Evolutionary conservation across 768 basidiomycete genomes (phyloP).

Genomic region (Lactarius quietus): DNA sequence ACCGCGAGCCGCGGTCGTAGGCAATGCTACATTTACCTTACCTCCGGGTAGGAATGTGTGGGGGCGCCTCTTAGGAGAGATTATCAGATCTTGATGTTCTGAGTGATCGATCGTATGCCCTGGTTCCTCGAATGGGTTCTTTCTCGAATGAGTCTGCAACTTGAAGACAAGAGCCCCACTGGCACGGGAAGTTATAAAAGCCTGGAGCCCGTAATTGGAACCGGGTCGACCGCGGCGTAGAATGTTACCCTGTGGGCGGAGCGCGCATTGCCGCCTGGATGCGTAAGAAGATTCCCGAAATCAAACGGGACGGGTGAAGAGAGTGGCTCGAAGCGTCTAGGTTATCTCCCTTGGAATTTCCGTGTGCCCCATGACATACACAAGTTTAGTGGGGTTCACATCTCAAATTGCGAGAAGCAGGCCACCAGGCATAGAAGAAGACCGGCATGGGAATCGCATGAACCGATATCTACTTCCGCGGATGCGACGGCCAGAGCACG

Average conservation of each 20-base stretch:
- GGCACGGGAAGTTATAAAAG: background rate
- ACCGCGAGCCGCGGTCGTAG: background rate
- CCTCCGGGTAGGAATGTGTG: background rate
- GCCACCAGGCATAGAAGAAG: background rate
- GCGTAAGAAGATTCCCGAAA: background rate
- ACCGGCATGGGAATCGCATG: conserved; percentile 1
- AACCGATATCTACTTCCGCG: conserved; percentile 1
- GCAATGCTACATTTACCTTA: background rate
- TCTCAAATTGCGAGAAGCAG: conserved; percentile 4
- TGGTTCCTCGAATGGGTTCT: conserved; percentile 8
- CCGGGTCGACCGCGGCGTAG: background rate
- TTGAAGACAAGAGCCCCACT: background rate
- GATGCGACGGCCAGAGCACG: background rate
- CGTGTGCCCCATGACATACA: conserved; percentile 4
- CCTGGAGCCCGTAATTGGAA: conserved; percentile 2
- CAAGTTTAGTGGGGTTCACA: conserved; percentile 2
- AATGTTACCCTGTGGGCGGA: background rate
- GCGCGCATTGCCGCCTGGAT: background rate
- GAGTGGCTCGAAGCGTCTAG: background rate
- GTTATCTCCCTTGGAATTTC: conserved; percentile 1
- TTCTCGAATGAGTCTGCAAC: conserved; percentile 3
- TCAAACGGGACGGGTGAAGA: background rate
- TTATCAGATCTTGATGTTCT: conserved; percentile 10
- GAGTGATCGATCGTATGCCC: conserved; percentile 5
- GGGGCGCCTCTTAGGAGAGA: background rate